A percentile compares a stretch with the other conserved stretches of the same genome.
phyloP scores from a whole-genome alignment of 192 early-diverging fungal species.

The Backusella westeae region DNA sequence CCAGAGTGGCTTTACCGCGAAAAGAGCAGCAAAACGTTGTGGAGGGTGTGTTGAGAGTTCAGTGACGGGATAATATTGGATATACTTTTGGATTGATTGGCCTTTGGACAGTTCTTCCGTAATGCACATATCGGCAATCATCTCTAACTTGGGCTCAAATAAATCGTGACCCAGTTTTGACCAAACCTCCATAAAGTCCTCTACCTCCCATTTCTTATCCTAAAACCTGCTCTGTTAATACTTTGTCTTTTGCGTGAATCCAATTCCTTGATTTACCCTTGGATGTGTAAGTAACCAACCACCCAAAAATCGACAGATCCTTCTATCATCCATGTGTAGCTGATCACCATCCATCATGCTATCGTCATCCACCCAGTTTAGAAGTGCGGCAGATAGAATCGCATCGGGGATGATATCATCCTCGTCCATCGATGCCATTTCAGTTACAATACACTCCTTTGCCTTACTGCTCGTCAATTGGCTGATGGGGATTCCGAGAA shows the following conservation, averaged over 20 bases:
- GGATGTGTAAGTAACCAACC: conserved; percentile 14
- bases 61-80: conserved; percentile 38
- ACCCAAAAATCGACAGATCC: conserved; percentile 28
- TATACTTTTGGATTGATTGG: conserved; percentile 20
- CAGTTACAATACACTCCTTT: conserved; percentile 6
- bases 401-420: background rate
- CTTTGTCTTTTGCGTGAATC: background rate
- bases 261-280: conserved; percentile 5
- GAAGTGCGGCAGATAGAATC: background rate
- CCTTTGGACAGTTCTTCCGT: conserved; percentile 14
- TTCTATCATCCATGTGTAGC: conserved; percentile 14
- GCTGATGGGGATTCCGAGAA: conserved; percentile 20
- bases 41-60: conserved; percentile 44
- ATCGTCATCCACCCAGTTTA: background rate
- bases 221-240: background rate
- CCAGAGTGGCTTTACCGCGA: conserved; percentile 45
- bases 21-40: conserved; percentile 40
- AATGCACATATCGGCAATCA: background rate
- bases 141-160: conserved; percentile 30
- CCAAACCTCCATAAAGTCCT: conserved; percentile 46
- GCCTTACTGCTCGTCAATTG: background rate
- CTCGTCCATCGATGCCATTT: background rate
- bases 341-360: background rate
- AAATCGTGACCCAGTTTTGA: conserved; percentile 29
- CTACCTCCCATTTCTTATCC: conserved; percentile 39